Percentiles rank a stretch among this genome's conserved stretches.
Conservation (phyloP, 306 rosid genomes). For the Cucumis sativus region DNA sequence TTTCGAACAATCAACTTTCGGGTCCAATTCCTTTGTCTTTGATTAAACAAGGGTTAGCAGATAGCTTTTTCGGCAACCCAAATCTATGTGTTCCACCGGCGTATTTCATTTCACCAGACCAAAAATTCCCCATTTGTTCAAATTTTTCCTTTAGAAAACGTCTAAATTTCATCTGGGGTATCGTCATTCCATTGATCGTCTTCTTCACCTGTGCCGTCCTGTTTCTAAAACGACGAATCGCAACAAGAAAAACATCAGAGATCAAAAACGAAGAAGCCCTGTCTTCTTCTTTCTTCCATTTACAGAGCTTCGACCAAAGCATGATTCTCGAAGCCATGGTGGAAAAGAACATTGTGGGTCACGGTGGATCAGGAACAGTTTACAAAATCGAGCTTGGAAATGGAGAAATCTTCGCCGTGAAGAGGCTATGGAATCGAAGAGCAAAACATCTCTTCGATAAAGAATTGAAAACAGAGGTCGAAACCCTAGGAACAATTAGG, state of each 20-base stretch:
- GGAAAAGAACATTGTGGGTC: constrained; percentile 85
- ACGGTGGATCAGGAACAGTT: constrained; percentile 87
- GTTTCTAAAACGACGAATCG: constrained; percentile 48
- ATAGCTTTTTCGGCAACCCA: constrained; percentile 81
- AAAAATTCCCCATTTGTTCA: constrained; percentile 48
- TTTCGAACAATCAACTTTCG: constrained; percentile 65
- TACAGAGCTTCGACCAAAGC: constrained; percentile 45
- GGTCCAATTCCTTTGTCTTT: constrained; percentile 74
- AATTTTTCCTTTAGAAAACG: constrained; percentile 25
- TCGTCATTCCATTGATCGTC: constrained; percentile 42
- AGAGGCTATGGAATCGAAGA: constrained; percentile 55
- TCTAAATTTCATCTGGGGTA: constrained; percentile 63
- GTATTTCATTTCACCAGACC: constrained; percentile 34
- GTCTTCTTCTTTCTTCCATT: constrained; percentile 59
- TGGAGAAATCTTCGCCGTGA: constrained; percentile 69
- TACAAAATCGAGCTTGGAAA: constrained; percentile 59
- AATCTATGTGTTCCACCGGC: constrained; percentile 49
- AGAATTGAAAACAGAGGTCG: constrained; percentile 77
- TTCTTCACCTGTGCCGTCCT: constrained; percentile 48
- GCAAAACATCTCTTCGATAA: constrained; percentile 45
- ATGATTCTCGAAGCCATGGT: constrained; percentile 56
- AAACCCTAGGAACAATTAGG: constrained; percentile 69
- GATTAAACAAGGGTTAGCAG: constrained; percentile 67
- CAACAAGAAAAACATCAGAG: constrained; percentile 26
- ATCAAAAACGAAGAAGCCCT: constrained; percentile 50